Evolutionary conservation across 441 rosid species (phyloP), one percentile per base, ranked within the genome.

Genomic region (Jatropha multifida): DNA sequence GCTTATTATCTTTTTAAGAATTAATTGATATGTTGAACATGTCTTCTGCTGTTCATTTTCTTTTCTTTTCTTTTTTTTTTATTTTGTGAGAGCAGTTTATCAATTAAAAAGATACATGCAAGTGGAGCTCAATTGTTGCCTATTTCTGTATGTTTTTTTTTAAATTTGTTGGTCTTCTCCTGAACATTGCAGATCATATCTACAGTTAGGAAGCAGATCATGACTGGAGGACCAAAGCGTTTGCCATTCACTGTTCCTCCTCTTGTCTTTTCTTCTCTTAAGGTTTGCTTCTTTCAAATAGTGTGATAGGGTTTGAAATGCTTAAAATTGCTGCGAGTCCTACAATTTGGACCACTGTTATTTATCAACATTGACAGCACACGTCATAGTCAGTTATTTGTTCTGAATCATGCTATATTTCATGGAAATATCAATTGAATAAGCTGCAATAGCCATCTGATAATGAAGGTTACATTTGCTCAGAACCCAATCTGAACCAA

Each of bases 231-330:
- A 59, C 91, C 92, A 75, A 93, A 82, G 83, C 94, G 97, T 44
- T 86, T 95, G 18, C 91, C 97, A 56, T 88, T 87, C 79, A 95
- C 97, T 27, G 85, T 93, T 83, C 95, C 98, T 78, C 90, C 99
- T 5, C 93, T 95, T 80, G 90, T 95, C 67, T 89, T 88, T 84
- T 92, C 95, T 15, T 83, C 93, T 79, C 93, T 96, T 66, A 93
- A 96, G 98, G 99, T 96, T 74, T 80, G 86, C 64, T 68, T 71
- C 73, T 76, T 60, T 69, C 68, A 75, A 42, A 40, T 68, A 67
- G 75, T 32, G 32, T 51, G 27, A 46, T 52, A 46, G 46, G 2
- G 46, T 74, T 74, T 68, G 65, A 65, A 6, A 23, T 63, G 38
- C 15, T 27, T n/a, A 56, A 65, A 20, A 42, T 38, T 61, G 60